A percentile compares a stretch with the other conserved stretches of the same genome.
phyloP scores from a whole-genome alignment of 495 filamentous ascomycete species.

The Hypoxylon perforatum region DNA sequence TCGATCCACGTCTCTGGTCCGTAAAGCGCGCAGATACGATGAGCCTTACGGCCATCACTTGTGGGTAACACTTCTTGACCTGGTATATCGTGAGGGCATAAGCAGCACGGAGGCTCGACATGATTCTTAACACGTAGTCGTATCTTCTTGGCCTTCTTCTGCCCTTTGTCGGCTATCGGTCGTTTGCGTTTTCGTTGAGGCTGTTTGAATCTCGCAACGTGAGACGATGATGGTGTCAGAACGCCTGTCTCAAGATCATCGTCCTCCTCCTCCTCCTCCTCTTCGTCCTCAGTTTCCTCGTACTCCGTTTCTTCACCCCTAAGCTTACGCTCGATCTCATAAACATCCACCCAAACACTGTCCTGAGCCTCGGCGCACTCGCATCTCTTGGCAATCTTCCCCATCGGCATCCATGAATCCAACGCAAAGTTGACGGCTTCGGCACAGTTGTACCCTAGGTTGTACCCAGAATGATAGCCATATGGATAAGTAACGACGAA shows the following conservation, averaged over 20 bases:
- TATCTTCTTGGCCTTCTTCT: conserved; percentile 77
- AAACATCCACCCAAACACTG: conserved; percentile 97
- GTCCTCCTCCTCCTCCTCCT: conserved; percentile 75
- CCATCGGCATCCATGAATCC: conserved; percentile 92
- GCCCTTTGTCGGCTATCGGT: conserved; percentile 47
- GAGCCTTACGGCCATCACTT: conserved; percentile 86
- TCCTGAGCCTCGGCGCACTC: conserved; percentile 87
- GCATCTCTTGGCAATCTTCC: conserved; percentile 97
- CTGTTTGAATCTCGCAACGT: conserved; percentile 61
- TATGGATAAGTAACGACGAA: conserved; percentile 99
- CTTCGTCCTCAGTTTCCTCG: conserved; percentile 82
- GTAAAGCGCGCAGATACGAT: conserved; percentile 89
- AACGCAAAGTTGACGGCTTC: conserved; percentile 99
- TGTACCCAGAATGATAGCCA: conserved; percentile 98
- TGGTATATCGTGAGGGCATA: conserved; percentile 93
- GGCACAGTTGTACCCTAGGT: conserved; percentile 97
- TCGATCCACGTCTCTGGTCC: conserved; percentile 93
- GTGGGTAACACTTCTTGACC: conserved; percentile 86
- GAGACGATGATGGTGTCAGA: conserved; percentile 75
- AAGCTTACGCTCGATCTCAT: conserved; percentile 92
- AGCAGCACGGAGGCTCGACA: conserved; percentile 84
- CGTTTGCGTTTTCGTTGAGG: conserved; percentile 67
- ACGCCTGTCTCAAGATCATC: conserved; percentile 64
- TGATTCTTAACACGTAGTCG: conserved; percentile 74
- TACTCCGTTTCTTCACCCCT: conserved; percentile 93